phyloP scores from a whole-genome alignment of 768 basidiomycete species.

The Russula sp. region DNA sequence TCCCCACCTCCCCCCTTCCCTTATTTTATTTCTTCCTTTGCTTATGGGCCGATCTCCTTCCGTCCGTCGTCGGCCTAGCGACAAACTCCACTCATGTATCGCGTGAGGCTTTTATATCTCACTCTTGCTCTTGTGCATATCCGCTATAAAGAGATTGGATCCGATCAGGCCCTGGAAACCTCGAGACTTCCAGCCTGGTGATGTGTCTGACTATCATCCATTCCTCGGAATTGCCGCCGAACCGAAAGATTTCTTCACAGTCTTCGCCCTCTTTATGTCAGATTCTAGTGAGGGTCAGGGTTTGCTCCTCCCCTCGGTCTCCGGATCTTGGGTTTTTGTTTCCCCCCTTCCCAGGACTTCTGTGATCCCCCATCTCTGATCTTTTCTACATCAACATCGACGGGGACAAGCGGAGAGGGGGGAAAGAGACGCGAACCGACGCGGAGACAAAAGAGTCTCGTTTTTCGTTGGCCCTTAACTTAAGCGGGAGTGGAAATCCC shows the following conservation, averaged over 20 bases:
- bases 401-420: background rate
- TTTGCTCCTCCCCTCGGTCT: background rate
- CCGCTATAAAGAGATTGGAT: background rate
- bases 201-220: background rate
- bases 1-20: background rate
- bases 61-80: constrained; percentile 14
- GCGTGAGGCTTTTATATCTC: background rate
- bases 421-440: background rate
- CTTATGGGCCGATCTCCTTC: constrained; percentile 20
- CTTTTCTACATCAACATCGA: background rate
- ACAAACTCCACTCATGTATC: constrained; percentile 5
- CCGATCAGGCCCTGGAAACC: background rate
- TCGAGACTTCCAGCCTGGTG: background rate
- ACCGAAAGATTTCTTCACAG: background rate
- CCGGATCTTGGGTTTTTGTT: background rate
- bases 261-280: background rate
- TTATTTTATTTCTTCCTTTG: background rate
- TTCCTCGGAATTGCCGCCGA: background rate
- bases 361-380: background rate
- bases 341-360: too few species aligned
- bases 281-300: background rate
- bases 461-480: constrained; percentile 2
- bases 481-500: constrained; percentile 17
- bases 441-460: background rate
- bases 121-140: background rate